Evolutionary conservation across 2,329 filamentous ascomycete species (phyloP).

Genomic region (Zymoseptoria pseudotritici): DNA sequence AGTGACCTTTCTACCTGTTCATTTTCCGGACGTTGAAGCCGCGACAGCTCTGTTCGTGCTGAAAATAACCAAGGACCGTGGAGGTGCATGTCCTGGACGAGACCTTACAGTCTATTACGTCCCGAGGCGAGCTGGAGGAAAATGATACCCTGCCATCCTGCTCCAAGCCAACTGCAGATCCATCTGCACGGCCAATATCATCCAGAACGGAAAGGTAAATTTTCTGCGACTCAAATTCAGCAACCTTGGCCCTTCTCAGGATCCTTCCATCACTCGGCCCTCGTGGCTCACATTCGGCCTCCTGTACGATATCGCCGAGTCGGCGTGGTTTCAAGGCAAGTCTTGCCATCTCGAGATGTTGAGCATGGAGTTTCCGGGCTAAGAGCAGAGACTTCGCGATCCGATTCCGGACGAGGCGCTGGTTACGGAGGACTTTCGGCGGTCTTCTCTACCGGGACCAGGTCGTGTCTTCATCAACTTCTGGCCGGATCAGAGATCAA

Average conservation of each 20-base stretch:
- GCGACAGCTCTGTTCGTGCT: not conserved
- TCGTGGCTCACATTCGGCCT: not conserved
- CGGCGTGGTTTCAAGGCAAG: not conserved
- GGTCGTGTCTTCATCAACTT: not conserved
- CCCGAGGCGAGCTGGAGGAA: constrained; percentile 1
- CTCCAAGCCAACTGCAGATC: not conserved
- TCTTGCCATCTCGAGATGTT: not conserved
- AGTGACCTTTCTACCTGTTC: not conserved
- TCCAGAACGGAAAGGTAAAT: not conserved
- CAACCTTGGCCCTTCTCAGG: not conserved
- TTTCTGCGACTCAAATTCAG: not conserved
- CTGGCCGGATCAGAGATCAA: not conserved
- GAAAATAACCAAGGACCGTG: not conserved
- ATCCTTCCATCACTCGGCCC: not conserved
- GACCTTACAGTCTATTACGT: not conserved
- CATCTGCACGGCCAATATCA: not conserved
- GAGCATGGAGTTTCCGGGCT: not conserved
- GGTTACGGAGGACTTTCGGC: not conserved
- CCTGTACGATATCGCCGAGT: not conserved
- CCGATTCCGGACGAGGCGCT: not conserved
- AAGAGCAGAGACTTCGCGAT: not conserved
- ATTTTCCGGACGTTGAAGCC: not conserved
- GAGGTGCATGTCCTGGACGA: not conserved
- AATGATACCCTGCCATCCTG: not conserved
- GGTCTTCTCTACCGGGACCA: not conserved